Percentiles rank a stretch among this genome's conserved stretches.
phyloP scores from a whole-genome alignment of 371 early-diverging fungal genomes.

The Blakeslea trispora region DNA sequence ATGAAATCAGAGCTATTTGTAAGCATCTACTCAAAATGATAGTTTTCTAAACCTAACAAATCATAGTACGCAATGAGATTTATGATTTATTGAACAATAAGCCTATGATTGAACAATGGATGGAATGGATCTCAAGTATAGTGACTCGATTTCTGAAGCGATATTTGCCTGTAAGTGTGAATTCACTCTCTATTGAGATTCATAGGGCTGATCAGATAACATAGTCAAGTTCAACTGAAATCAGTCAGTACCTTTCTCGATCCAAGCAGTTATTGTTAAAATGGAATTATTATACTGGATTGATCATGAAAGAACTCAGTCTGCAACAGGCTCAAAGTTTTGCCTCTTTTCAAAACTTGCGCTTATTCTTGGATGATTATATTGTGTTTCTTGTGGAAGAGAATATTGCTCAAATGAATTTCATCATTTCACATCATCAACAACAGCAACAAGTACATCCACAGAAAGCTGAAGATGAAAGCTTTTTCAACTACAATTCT shows the following conservation, averaged over 20 bases:
- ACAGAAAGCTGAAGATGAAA: not conserved
- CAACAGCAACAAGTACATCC: not conserved
- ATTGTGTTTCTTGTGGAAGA: constrained; percentile 55
- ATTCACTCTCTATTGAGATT: not conserved
- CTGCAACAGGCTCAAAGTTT: constrained; percentile 39
- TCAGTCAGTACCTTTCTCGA: constrained; percentile 36
- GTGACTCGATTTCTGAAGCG: constrained; percentile 37
- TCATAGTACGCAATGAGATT: constrained; percentile 42
- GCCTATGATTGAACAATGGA: constrained; percentile 47
- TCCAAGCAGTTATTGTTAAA: constrained; percentile 56
- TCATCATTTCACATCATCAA: constrained; percentile 15
- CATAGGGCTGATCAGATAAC: too few relatives aligned
- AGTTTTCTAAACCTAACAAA: not conserved
- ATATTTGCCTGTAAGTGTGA: constrained; percentile 20
- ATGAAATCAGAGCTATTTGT: constrained; percentile 41
- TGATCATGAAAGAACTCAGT: constrained; percentile 51
- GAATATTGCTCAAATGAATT: constrained; percentile 43
- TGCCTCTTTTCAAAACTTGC: constrained; percentile 46
- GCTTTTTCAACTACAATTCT: not conserved
- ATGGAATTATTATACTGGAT: constrained; percentile 52
- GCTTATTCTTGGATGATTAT: constrained; percentile 58
- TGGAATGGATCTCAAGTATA: constrained; percentile 44
- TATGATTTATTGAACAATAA: constrained; percentile 31
- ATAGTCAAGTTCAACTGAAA: constrained; percentile 18
- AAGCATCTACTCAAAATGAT: constrained; percentile 11